phyloP scores from a whole-genome alignment of 306 rosid species.

The Alnus rubra region DNA sequence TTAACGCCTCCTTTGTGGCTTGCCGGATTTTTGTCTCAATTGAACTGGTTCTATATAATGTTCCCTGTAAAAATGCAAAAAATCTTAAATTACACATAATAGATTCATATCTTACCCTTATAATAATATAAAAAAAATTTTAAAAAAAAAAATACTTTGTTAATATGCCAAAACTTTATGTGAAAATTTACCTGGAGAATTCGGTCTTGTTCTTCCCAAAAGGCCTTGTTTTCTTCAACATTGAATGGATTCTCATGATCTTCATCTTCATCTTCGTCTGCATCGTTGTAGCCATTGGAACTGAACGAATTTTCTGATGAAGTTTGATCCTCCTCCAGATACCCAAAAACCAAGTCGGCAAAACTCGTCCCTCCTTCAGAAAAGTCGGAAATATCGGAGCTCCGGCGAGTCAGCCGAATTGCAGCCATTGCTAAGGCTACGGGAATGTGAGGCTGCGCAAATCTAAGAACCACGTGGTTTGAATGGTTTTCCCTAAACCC shows the following conservation, averaged over 20 bases:
- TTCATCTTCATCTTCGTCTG: conserved; percentile 18
- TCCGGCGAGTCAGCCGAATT: conserved; percentile 14
- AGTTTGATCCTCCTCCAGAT: conserved; percentile 37
- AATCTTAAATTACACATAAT: neutral
- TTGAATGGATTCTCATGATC: conserved; percentile 14
- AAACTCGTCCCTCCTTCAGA: conserved; percentile 33
- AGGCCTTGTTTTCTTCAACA: conserved; percentile 41
- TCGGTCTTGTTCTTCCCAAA: conserved; percentile 66
- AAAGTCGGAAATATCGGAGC: conserved; percentile 25
- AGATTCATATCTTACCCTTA: too few relatives aligned
- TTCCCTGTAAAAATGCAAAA: conserved; percentile 38
- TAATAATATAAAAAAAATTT: too few relatives aligned
- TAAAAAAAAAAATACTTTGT: too few relatives aligned
- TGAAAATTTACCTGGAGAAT: conserved; percentile 54
- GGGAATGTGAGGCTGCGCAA: neutral
- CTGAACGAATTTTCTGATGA: conserved; percentile 41
- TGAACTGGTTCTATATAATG: conserved; percentile 46
- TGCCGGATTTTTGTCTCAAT: conserved; percentile 52
- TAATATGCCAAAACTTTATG: neutral
- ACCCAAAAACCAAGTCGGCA: conserved; percentile 56
- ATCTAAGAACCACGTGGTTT: neutral
- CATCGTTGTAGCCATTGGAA: conserved; percentile 24
- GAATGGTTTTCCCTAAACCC: neutral
- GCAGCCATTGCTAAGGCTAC: conserved; percentile 23
- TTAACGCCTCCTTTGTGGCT: conserved; percentile 54